phyloP scores from a whole-genome alignment of 352 stramenopile species.

The Globisporangium solare region DNA sequence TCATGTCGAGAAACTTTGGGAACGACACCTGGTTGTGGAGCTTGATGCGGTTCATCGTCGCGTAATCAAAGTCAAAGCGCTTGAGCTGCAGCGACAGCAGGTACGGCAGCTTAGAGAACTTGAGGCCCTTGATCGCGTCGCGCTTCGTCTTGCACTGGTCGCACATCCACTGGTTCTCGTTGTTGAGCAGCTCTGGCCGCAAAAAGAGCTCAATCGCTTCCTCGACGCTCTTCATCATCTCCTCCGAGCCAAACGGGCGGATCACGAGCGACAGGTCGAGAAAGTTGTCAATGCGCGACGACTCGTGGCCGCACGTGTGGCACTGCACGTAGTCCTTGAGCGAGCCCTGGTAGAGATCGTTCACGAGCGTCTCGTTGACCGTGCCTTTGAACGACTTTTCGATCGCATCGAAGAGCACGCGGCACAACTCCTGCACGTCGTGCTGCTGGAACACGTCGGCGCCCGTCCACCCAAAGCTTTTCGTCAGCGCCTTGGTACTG shows the following conservation, averaged over 20 bases:
- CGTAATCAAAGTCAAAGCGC: conserved; percentile 91
- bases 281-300: conserved; percentile 83
- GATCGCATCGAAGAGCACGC: conserved; percentile 89
- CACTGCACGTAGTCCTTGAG: conserved; percentile 91
- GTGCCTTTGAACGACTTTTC: conserved; percentile 87
- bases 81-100: conserved; percentile 90
- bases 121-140: conserved; percentile 88
- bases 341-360: conserved; percentile 78
- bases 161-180: conserved; percentile 90
- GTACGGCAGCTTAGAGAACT: conserved; percentile 86
- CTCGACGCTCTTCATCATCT: conserved; percentile 82
- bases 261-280: conserved; percentile 89
- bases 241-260: conserved; percentile 76
- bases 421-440: conserved; percentile 89
- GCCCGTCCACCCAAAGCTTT: conserved; percentile 90
- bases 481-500: conserved; percentile 82
- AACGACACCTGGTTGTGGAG: conserved; percentile 86
- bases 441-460: conserved; percentile 89
- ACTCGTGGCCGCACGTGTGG: conserved; percentile 79
- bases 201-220: conserved; percentile 88
- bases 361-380: conserved; percentile 83
- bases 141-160: conserved; percentile 78
- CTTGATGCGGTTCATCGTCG: conserved; percentile 86
- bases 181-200: conserved; percentile 80
- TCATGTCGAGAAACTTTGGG: conserved; percentile 89